Percentiles rank a stretch among this genome's conserved stretches.
Conservation (phyloP, 495 filamentous ascomycete species). For the Aspergillus bertholletiae region DNA sequence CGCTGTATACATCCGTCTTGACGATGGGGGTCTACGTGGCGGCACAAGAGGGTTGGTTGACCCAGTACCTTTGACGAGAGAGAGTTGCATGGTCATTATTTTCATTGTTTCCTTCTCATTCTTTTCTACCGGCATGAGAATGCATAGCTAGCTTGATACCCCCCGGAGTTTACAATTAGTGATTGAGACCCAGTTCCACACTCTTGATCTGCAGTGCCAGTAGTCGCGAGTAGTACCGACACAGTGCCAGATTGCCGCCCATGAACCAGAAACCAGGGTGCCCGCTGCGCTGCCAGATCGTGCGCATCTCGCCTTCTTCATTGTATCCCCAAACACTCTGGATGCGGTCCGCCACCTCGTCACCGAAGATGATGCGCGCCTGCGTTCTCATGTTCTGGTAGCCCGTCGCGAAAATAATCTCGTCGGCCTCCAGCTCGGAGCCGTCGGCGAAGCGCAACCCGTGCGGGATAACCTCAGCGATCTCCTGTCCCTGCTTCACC, state of each 20-base stretch:
- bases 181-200: slow-evolving; percentile 44
- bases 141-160: not conserved
- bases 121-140: not conserved
- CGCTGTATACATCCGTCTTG: slow-evolving; percentile 32
- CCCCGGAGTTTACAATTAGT: not conserved
- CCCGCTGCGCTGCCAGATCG: slow-evolving; percentile 68
- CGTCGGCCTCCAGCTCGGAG: slow-evolving; percentile 65
- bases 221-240: slow-evolving; percentile 66
- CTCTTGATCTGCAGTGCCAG: slow-evolving; percentile 77
- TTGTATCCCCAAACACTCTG: slow-evolving; percentile 77
- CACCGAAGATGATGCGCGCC: slow-evolving; percentile 62
- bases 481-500: slow-evolving; percentile 67
- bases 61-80: not conserved
- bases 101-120: not conserved
- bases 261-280: slow-evolving; percentile 83
- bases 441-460: slow-evolving; percentile 67
- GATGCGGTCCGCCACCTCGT: slow-evolving; percentile 61
- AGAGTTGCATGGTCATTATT: too few species aligned
- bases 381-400: slow-evolving; percentile 74
- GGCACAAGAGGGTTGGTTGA: slow-evolving; percentile 30
- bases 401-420: slow-evolving; percentile 80
- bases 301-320: slow-evolving; percentile 68
- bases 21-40: slow-evolving; percentile 36
- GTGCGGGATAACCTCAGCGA: slow-evolving; percentile 55
- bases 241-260: slow-evolving; percentile 74